Conservation (phyloP, 257 asterid genomes). For the Jacaranda copaia region DNA sequence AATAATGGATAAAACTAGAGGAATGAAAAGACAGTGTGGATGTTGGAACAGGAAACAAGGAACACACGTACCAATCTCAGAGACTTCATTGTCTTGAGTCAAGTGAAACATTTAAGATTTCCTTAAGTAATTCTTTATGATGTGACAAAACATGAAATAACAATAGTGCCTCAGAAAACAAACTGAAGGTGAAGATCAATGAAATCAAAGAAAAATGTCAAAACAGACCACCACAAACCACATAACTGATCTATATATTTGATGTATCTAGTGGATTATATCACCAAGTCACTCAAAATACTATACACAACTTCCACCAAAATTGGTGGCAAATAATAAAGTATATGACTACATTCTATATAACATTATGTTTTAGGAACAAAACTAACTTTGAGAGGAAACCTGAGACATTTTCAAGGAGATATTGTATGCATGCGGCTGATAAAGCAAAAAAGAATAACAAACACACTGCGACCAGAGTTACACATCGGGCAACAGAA, state of each 20-base stretch:
- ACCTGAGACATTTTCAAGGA: slow-evolving; percentile 13
- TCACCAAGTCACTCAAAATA: neutral
- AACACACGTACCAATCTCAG: neutral
- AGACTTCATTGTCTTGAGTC: neutral
- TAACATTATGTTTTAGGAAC: neutral
- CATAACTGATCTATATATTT: neutral
- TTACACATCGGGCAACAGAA: neutral
- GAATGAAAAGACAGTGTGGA: neutral
- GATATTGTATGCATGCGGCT: neutral
- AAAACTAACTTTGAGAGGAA: slow-evolving; percentile 7
- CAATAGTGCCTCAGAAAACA: neutral
- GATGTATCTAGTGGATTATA: neutral
- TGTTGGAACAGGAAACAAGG: neutral
- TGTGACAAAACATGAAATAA: slow-evolving; percentile 5
- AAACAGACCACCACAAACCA: slow-evolving; percentile 2
- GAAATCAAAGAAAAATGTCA: neutral
- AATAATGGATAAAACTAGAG: neutral
- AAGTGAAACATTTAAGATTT: neutral
- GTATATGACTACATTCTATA: neutral
- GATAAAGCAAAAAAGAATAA: neutral
- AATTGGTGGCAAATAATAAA: neutral
- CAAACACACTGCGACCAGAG: neutral
- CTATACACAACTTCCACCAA: neutral
- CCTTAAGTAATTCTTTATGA: neutral
- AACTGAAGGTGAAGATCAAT: slow-evolving; percentile 2